Conservation (phyloP, 179 eudicot species). For the Camellia oleifera region DNA sequence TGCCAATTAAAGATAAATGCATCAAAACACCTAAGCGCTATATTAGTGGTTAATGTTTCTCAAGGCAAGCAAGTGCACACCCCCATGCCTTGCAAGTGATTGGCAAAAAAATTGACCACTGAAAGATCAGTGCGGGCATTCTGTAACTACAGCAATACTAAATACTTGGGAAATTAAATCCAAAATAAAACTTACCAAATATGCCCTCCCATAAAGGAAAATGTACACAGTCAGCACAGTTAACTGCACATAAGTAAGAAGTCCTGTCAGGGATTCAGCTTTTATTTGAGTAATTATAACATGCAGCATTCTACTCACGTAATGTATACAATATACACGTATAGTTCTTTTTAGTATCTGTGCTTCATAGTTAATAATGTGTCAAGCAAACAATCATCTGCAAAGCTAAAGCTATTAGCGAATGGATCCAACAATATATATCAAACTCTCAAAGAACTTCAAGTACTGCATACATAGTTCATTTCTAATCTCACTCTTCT, state of each 20-base stretch:
- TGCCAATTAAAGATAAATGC: background rate
- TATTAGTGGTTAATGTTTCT: background rate
- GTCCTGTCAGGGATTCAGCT: conserved; percentile 27
- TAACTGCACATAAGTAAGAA: conserved; percentile 58
- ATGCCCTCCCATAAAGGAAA: conserved; percentile 91
- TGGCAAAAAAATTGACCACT: background rate
- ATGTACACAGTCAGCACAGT: conserved; percentile 91
- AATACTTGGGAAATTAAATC: background rate
- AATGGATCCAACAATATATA: background rate
- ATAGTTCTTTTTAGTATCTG: no score
- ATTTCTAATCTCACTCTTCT: no score
- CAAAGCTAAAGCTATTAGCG: no score
- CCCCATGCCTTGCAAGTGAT: background rate
- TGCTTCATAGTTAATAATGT: no score
- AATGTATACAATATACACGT: background rate
- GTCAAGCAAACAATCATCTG: no score
- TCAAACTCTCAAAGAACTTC: background rate
- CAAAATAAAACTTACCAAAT: conserved; percentile 62
- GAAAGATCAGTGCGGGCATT: background rate
- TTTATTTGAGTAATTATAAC: background rate
- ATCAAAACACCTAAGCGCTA: background rate
- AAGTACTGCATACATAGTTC: no score
- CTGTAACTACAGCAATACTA: background rate
- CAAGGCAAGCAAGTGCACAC: background rate
- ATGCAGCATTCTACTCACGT: background rate